Evolutionary conservation across 225 moss, liverwort and hornwort genomes (phyloP).

Genomic region (Physcomitrellopsis africana): DNA sequence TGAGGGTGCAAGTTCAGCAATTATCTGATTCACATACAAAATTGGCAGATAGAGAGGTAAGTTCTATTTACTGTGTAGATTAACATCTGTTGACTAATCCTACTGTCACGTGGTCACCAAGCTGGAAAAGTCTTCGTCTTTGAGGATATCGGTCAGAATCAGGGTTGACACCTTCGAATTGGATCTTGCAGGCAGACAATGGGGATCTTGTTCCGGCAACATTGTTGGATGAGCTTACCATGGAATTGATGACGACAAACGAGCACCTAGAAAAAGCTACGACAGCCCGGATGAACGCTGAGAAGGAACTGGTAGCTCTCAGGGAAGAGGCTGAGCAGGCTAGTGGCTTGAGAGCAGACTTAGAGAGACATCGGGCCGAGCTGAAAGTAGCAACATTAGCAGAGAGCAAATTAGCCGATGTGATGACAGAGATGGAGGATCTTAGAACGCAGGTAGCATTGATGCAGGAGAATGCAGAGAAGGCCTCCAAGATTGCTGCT

Average conservation of each 20-base stretch:
- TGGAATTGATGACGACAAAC: slow-evolving; percentile 65
- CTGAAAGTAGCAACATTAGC: slow-evolving; percentile 51
- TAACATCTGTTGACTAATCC: neutral
- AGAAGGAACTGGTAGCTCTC: slow-evolving; percentile 43
- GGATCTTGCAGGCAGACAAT: slow-evolving; percentile 33
- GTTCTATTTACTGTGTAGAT: neutral
- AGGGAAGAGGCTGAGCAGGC: slow-evolving; percentile 50
- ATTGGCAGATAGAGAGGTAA: slow-evolving; percentile 29
- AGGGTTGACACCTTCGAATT: slow-evolving; percentile 10
- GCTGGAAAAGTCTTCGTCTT: neutral
- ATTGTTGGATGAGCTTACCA: slow-evolving; percentile 57
- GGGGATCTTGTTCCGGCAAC: slow-evolving; percentile 27
- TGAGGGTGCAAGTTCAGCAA: slow-evolving; percentile 37
- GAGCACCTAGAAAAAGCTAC: slow-evolving; percentile 67
- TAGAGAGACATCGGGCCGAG: slow-evolving; percentile 42
- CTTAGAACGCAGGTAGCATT: slow-evolving; percentile 39
- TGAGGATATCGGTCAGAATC: neutral
- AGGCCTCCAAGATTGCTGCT: slow-evolving; percentile 29
- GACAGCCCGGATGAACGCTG: slow-evolving; percentile 48
- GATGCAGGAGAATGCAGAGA: slow-evolving; percentile 46
- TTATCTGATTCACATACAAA: slow-evolving; percentile 29
- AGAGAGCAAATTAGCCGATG: slow-evolving; percentile 40
- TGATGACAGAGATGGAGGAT: slow-evolving; percentile 43
- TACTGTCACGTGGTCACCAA: neutral
- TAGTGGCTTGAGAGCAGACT: slow-evolving; percentile 35